A percentile compares a stretch with the other conserved stretches of the same genome.
phyloP scores from a whole-genome alignment of 345 rosid genomes.

The Arabidopsis suecica region DNA sequence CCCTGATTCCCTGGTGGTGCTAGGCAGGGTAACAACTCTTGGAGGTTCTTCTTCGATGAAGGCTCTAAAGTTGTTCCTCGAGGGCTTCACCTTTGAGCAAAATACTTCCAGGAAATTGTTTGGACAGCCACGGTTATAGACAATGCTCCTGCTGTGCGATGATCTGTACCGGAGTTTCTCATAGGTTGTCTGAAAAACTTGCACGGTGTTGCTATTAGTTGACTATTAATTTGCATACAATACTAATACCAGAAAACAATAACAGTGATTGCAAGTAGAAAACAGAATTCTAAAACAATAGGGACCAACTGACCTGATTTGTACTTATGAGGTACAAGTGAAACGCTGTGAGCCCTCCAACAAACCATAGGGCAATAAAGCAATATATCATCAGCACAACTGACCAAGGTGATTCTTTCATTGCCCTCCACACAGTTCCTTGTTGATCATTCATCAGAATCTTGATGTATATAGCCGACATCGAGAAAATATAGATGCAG shows the following conservation, averaged over 20 bases:
- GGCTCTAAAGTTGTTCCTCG: conserved; percentile 82
- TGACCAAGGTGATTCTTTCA: conserved; percentile 88
- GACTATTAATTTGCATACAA: conserved; percentile 2
- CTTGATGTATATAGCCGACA: conserved; percentile 86
- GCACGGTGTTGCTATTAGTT: background rate
- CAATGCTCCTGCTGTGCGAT: conserved; percentile 72
- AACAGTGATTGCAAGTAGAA: conserved; percentile 2
- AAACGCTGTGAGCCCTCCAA: conserved; percentile 96
- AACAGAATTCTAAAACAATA: background rate
- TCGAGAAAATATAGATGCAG: conserved; percentile 88
- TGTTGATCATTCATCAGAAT: conserved; percentile 75
- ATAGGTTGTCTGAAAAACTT: conserved; percentile 79
- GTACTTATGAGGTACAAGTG: conserved; percentile 91
- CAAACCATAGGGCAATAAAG: conserved; percentile 94
- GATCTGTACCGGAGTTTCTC: conserved; percentile 91
- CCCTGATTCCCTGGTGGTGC: conserved; percentile 52
- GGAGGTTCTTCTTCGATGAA: conserved; percentile 67
- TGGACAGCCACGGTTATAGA: conserved; percentile 66
- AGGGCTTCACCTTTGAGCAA: conserved; percentile 77
- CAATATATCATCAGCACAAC: conserved; percentile 79
- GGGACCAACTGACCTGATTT: conserved; percentile 71
- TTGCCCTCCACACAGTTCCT: conserved; percentile 85
- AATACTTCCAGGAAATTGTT: conserved; percentile 83
- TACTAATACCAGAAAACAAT: background rate
- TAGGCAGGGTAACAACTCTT: conserved; percentile 55